Evolutionary conservation across 2,329 filamentous ascomycete genomes (phyloP).

Genomic region (Purpureocillium lavendulum): DNA sequence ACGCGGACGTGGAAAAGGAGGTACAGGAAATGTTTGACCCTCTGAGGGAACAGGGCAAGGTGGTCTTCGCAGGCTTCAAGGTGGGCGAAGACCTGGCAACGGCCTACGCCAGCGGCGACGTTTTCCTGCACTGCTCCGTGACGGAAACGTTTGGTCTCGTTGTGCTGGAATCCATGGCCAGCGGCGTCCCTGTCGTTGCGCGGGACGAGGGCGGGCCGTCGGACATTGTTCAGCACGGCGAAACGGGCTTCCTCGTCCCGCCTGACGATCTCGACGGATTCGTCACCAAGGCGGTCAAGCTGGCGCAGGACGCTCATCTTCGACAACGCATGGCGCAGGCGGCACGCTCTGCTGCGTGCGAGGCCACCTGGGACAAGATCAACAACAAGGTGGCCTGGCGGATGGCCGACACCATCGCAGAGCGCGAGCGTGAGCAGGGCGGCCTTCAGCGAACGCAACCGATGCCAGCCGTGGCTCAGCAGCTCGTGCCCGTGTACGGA

Average conservation of each 20-base stretch:
- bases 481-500: constrained; percentile 30
- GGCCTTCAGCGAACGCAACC: constrained; percentile 6
- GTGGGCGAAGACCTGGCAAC: constrained; percentile 52
- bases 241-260: constrained; percentile 52
- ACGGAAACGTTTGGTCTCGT: constrained; percentile 67
- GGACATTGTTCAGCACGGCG: constrained; percentile 53
- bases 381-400: constrained; percentile 62
- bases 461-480: constrained; percentile 14
- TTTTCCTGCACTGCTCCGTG: constrained; percentile 65
- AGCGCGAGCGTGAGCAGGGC: constrained; percentile 27
- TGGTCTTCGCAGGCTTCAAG: constrained; percentile 60
- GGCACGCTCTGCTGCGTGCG: constrained; percentile 47
- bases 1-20: constrained; percentile 51
- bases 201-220: constrained; percentile 62
- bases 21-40: constrained; percentile 51
- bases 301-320: constrained; percentile 36
- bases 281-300: constrained; percentile 39
- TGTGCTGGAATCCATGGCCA: constrained; percentile 63
- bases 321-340: constrained; percentile 35
- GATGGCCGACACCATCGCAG: constrained; percentile 45
- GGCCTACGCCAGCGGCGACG: constrained; percentile 58
- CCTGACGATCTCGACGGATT: constrained; percentile 53
- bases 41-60: constrained; percentile 38
- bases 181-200: constrained; percentile 59
- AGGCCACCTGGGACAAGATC: constrained; percentile 64